Conservation (phyloP, 768 basidiomycete species). For the Amanita phalloides region DNA sequence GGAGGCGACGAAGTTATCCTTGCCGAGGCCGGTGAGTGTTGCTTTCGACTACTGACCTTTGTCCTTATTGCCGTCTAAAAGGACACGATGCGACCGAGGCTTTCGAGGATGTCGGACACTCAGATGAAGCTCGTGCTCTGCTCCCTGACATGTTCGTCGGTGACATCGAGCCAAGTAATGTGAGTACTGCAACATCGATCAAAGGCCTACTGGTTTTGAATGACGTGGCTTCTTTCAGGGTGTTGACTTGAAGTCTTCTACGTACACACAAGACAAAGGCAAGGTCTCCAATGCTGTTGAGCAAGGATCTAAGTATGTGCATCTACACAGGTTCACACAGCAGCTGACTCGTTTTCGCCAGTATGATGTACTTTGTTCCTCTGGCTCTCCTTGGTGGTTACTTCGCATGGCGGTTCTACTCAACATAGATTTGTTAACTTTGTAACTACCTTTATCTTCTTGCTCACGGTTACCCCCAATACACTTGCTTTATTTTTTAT, state of each 20-base stretch:
- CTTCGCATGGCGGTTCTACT: slow-evolving; percentile 81
- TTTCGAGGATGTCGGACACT: slow-evolving; percentile 99
- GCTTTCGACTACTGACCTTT: slow-evolving; percentile 5
- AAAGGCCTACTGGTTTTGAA: slow-evolving; percentile 3
- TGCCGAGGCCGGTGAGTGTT: slow-evolving; percentile 73
- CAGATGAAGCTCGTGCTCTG: slow-evolving; percentile 89
- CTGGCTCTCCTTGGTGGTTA: slow-evolving; percentile 71
- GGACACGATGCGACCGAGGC: slow-evolving; percentile 96
- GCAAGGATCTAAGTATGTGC: slow-evolving; percentile 56
- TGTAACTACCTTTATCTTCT: neutral
- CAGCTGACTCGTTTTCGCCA: slow-evolving; percentile 15
- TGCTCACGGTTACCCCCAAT: neutral
- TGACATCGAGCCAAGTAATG: slow-evolving; percentile 63
- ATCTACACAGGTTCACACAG: slow-evolving; percentile 5
- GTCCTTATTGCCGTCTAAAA: slow-evolving; percentile 17
- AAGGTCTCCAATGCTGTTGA: slow-evolving; percentile 44
- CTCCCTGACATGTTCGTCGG: slow-evolving; percentile 75
- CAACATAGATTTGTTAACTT: slow-evolving; percentile 20
- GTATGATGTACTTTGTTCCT: slow-evolving; percentile 79
- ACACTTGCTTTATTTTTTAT: neutral
- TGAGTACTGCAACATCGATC: slow-evolving; percentile 23
- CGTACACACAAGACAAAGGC: slow-evolving; percentile 28
- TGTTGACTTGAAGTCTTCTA: slow-evolving; percentile 42
- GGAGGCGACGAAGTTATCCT: slow-evolving; percentile 98
- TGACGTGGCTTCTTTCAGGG: slow-evolving; percentile 22